Evolutionary conservation across 2,329 filamentous ascomycete species (phyloP).

Genomic region (Exophiala spinifera): DNA sequence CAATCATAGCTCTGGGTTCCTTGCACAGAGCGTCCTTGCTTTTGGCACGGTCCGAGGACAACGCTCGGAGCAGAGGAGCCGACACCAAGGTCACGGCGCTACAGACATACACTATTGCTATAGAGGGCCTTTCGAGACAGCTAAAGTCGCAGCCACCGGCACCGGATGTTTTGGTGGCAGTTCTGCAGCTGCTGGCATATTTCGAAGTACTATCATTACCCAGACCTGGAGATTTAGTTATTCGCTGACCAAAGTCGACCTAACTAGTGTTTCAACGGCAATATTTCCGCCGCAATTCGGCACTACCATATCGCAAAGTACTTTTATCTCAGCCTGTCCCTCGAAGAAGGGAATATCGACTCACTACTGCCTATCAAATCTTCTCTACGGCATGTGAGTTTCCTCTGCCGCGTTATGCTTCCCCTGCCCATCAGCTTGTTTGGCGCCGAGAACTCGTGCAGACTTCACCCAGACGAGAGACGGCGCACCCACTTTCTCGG

Average conservation of each 20-base stretch:
- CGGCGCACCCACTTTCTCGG: neutral
- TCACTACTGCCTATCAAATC: neutral
- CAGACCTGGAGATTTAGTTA: neutral
- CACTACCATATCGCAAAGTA: conserved; percentile 5
- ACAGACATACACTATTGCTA: conserved; percentile 21
- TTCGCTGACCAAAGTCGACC: neutral
- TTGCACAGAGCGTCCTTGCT: conserved; percentile 26
- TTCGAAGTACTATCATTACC: conserved; percentile 3
- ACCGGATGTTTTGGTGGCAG: neutral
- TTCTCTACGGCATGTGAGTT: conserved; percentile 19
- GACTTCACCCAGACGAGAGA: conserved; percentile 6
- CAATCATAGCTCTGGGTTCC: conserved; percentile 24
- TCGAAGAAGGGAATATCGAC: neutral
- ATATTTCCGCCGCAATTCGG: conserved; percentile 7
- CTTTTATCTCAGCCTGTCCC: neutral
- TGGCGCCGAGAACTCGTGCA: neutral
- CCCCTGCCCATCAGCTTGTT: conserved; percentile 12
- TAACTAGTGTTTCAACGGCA: conserved; percentile 7
- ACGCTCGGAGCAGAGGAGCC: conserved; percentile 17
- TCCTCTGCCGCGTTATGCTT: conserved; percentile 18
- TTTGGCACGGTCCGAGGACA: conserved; percentile 16
- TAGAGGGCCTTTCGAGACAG: conserved; percentile 19
- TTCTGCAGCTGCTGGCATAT: neutral
- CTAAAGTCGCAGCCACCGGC: neutral
- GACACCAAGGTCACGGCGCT: conserved; percentile 25